Evolutionary conservation across 768 basidiomycete genomes (phyloP).

Genomic region (Lactarius deliciosus): DNA sequence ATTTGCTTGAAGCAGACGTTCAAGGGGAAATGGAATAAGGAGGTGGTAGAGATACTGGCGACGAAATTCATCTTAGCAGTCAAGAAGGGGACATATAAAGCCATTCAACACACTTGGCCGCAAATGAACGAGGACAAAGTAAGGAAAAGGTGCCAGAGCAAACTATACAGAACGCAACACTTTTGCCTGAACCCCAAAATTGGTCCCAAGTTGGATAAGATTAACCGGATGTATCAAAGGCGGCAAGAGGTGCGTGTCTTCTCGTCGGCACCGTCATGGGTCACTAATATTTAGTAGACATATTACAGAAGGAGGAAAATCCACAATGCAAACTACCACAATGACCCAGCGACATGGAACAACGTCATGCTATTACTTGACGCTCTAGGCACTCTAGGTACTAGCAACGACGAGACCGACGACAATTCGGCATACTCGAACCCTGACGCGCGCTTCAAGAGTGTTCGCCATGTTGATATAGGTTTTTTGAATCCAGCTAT

Average conservation of each 20-base stretch:
- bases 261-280: neutral
- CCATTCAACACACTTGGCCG: no score
- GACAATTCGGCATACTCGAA: neutral
- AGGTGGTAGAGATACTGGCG: no score
- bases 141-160: constrained; percentile 8
- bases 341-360: neutral
- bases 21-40: no score
- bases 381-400: neutral
- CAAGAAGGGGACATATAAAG: no score
- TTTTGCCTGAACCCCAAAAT: no score
- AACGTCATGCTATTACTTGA: neutral
- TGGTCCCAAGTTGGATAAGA: neutral
- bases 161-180: neutral
- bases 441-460: constrained; percentile 1
- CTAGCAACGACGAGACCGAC: constrained; percentile 3
- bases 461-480: constrained; percentile 3
- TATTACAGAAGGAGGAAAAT: constrained; percentile 6
- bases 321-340: neutral
- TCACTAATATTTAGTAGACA: neutral
- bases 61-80: no score
- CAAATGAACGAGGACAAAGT: neutral
- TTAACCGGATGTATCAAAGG: constrained; percentile 2
- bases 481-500: no score
- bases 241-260: constrained; percentile 2
- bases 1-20: neutral